Evolutionary conservation across 768 basidiomycete genomes (phyloP), one percentile per base, ranked within the genome.

Genomic region (Amylocystis lapponica): DNA sequence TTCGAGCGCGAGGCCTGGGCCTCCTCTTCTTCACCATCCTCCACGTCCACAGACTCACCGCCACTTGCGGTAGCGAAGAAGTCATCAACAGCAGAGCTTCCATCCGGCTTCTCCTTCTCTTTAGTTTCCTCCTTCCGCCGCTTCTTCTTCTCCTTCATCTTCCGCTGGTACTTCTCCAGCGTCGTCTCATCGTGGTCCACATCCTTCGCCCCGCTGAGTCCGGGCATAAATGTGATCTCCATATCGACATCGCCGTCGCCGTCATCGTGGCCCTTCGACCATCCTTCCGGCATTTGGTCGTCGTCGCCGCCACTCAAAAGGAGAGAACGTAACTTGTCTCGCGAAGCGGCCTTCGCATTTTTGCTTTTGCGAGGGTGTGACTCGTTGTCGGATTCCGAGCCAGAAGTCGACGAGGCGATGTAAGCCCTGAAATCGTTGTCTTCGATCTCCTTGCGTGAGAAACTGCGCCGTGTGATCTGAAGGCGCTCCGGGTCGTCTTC

Each of bases 211-310:
- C 70, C 76, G 45, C 71, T 81, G 29, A 98, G 67, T 4, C 83
- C 95, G 2, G 96, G 90, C 13, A 78, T 82, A 62, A 99, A 98
- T 0, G 95, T 97, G 56, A 99, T 86, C 66, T 97, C 85, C 87
- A 99, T 87, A 45, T 93, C 90, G 8, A 82, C 74, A 52, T 83
- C 80, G 33, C 64, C 70, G 30, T 63, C 67, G 16, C 59, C 67
- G 30, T 60, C 65, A 13, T 62, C 57, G 20, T 68, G 67, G 34
- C 59, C 62, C 21, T 67, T 65, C 30, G 78, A 78, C 91, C 93
- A 92, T 9, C 91, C 89, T 56, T 96, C 93, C 1, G 89, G 89
- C 43, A 90, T 60, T n/a, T n/a, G n/a, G 17, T 75, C 77, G 25
- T 84, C 77, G 6, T 79, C 72, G 22, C 72, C 75, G 11, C 78